phyloP scores from a whole-genome alignment of 2,329 filamentous ascomycete species.

The Penicillium verrucosum region DNA sequence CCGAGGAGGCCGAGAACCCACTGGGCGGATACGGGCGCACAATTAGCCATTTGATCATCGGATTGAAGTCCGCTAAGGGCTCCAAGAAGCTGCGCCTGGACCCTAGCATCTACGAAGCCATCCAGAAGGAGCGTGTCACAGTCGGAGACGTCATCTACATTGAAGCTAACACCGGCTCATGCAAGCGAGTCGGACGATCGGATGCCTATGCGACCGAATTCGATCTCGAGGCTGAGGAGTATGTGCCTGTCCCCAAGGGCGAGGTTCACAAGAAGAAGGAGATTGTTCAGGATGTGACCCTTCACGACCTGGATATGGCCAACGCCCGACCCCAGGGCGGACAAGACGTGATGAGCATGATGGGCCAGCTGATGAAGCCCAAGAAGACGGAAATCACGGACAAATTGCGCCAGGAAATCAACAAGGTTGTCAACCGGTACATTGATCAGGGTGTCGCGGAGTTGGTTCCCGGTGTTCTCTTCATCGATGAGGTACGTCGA shows the following conservation, averaged over 20 bases:
- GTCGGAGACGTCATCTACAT: slow-evolving; percentile 99
- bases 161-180: slow-evolving; percentile 96
- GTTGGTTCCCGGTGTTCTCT: slow-evolving; percentile 94
- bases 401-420: slow-evolving; percentile 92
- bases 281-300: slow-evolving; percentile 95
- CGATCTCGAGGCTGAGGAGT: slow-evolving; percentile 97
- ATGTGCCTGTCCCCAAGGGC: slow-evolving; percentile 96
- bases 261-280: slow-evolving; percentile 99
- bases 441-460: slow-evolving; percentile 98
- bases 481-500: slow-evolving; percentile 84
- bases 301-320: slow-evolving; percentile 94
- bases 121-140: slow-evolving; percentile 95
- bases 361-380: slow-evolving; percentile 99
- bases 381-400: slow-evolving; percentile 99
- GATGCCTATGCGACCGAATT: slow-evolving; percentile 98
- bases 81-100: slow-evolving; percentile 97
- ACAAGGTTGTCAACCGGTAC: slow-evolving; percentile 98
- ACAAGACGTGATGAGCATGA: slow-evolving; percentile 99
- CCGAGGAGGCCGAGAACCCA: slow-evolving; percentile 96
- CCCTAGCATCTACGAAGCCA: slow-evolving; percentile 97
- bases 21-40: slow-evolving; percentile 96
- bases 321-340: slow-evolving; percentile 94
- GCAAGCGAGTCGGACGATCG: slow-evolving; percentile 92
- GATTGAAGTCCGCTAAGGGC: slow-evolving; percentile 89
- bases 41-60: slow-evolving; percentile 91